phyloP scores from a whole-genome alignment of 257 asterid species.

The Jaltomata sinuosa region DNA sequence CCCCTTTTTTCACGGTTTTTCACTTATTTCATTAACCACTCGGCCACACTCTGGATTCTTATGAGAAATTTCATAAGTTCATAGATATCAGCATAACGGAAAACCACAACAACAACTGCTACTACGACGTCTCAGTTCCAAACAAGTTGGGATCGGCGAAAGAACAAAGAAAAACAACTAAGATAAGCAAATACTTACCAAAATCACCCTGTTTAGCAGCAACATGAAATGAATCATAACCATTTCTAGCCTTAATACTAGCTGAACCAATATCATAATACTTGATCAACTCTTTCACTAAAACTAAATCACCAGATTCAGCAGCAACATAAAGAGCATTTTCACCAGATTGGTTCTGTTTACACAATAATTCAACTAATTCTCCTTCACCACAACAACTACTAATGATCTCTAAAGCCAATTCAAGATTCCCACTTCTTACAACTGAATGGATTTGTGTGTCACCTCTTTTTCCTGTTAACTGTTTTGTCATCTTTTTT shows the following conservation, averaged over 20 bases:
- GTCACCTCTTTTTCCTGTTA: constrained; percentile 62
- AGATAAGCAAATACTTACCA: constrained; percentile 25
- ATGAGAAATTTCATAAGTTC: no score
- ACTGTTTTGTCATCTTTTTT: constrained; percentile 54
- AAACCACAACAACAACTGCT: not conserved
- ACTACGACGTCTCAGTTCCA: not conserved
- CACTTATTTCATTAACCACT: no score
- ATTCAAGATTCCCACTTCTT: constrained; percentile 44
- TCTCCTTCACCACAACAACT: constrained; percentile 23
- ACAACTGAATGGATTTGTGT: constrained; percentile 54
- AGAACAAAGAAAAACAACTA: not conserved
- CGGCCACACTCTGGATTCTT: no score
- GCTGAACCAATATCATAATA: constrained; percentile 44
- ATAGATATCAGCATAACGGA: no score
- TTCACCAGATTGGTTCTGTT: constrained; percentile 69
- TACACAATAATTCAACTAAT: constrained; percentile 29
- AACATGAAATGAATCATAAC: constrained; percentile 70
- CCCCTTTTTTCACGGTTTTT: no score
- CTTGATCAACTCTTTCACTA: constrained; percentile 51
- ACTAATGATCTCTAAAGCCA: constrained; percentile 30
- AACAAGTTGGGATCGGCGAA: not conserved
- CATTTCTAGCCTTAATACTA: constrained; percentile 57
- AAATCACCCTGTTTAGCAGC: constrained; percentile 66
- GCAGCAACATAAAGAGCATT: constrained; percentile 65
- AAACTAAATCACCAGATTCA: constrained; percentile 40